Conservation (phyloP, 768 basidiomycete species). For the Serendipita sp. region DNA sequence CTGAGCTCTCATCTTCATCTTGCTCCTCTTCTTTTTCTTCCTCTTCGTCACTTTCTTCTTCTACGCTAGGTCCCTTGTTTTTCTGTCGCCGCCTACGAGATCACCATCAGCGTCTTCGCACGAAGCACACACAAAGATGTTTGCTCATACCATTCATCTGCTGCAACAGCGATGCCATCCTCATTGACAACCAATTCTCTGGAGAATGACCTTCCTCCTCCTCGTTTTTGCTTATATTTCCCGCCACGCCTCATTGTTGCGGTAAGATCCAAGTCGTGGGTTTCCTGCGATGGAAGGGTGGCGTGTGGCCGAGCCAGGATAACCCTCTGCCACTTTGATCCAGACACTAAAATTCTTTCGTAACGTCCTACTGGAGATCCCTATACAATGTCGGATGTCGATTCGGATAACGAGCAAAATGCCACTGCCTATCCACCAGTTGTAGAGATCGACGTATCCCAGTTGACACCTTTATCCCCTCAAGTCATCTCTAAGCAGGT, state of each 20-base stretch:
- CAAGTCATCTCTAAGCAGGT: slow-evolving; percentile 88
- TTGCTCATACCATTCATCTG: slow-evolving; percentile 29
- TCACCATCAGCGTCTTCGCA: slow-evolving; percentile 9
- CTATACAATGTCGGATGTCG: background rate
- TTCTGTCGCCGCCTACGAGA: slow-evolving; percentile 10
- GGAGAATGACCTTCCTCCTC: slow-evolving; percentile 74
- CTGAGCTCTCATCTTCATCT: slow-evolving; percentile 31
- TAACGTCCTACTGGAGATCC: background rate
- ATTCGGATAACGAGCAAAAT: background rate
- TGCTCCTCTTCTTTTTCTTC: slow-evolving; percentile 25
- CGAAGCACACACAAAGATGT: background rate
- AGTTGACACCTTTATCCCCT: slow-evolving; percentile 74
- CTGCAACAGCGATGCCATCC: slow-evolving; percentile 37
- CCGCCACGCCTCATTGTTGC: slow-evolving; percentile 24
- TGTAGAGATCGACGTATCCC: slow-evolving; percentile 65
- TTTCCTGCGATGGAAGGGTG: background rate
- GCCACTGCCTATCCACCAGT: slow-evolving; percentile 9
- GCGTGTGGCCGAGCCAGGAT: background rate
- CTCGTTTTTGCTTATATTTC: slow-evolving; percentile 74
- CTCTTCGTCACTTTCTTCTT: slow-evolving; percentile 17
- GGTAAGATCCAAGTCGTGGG: too few relatives aligned
- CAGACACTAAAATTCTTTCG: background rate
- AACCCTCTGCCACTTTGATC: background rate
- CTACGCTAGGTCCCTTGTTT: background rate
- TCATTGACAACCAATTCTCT: slow-evolving; percentile 44